phyloP scores from a whole-genome alignment of 169 alveolate species.

The Cryptosporidium muris region DNA sequence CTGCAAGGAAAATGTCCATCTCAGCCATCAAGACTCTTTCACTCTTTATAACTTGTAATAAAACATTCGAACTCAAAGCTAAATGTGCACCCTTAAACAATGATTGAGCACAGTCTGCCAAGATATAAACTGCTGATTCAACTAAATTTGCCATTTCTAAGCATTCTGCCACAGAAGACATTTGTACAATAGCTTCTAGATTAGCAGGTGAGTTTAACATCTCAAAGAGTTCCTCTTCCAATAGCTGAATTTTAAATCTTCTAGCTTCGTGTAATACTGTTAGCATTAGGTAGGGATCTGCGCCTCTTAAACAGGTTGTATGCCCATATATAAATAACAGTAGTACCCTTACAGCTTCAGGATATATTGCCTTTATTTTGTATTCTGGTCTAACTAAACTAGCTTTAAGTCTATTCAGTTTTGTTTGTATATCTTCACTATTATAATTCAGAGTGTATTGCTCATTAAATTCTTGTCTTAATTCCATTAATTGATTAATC shows the following conservation, averaged over 20 bases:
- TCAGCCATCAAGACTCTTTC: slow-evolving; percentile 62
- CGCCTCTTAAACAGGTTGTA: slow-evolving; percentile 66
- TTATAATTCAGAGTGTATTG: slow-evolving; percentile 43
- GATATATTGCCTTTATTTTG: slow-evolving; percentile 64
- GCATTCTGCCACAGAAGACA: slow-evolving; percentile 67
- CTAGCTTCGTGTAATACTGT: slow-evolving; percentile 70
- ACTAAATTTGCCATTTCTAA: slow-evolving; percentile 65
- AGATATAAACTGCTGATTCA: slow-evolving; percentile 40
- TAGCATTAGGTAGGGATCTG: slow-evolving; percentile 47
- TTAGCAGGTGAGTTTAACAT: slow-evolving; percentile 62
- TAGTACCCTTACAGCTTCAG: slow-evolving; percentile 68
- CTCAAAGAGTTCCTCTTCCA: slow-evolving; percentile 59
- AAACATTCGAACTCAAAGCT: slow-evolving; percentile 59
- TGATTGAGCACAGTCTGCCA: slow-evolving; percentile 69
- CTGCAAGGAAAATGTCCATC: slow-evolving; percentile 43
- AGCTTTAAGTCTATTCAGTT: slow-evolving; percentile 47
- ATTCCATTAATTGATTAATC: slow-evolving; percentile 67
- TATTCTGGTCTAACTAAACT: slow-evolving; percentile 68
- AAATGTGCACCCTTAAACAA: slow-evolving; percentile 66
- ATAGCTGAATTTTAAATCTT: slow-evolving; percentile 56
- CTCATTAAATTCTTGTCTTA: slow-evolving; percentile 60
- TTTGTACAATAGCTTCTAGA: slow-evolving; percentile 58
- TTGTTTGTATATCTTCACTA: slow-evolving; percentile 29
- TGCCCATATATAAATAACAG: slow-evolving; percentile 61
- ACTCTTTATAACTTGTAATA: slow-evolving; percentile 46